A percentile compares a stretch with the other conserved stretches of the same genome.
Conservation (phyloP, 2,329 filamentous ascomycete genomes). For the Claviceps quebecensis region DNA sequence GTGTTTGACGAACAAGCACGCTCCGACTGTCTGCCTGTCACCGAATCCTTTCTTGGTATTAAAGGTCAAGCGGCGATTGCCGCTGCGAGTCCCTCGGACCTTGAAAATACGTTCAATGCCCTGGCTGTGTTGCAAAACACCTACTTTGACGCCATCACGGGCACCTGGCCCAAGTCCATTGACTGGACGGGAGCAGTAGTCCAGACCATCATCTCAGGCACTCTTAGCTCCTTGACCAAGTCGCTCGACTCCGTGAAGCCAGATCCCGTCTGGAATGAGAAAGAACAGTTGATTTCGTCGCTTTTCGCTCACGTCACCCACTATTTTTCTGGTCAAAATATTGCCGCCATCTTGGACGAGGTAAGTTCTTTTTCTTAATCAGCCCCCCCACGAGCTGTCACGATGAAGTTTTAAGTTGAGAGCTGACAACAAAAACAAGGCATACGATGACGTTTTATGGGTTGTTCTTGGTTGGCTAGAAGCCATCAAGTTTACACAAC, state of each 20-base stretch:
- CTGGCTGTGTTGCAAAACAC: constrained; percentile 61
- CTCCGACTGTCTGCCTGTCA: background rate
- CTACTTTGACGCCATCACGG: constrained; percentile 66
- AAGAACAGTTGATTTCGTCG: constrained; percentile 67
- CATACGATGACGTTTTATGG: constrained; percentile 92
- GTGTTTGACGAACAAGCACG: background rate
- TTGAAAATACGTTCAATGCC: constrained; percentile 44
- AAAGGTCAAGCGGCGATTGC: background rate
- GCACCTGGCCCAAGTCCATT: constrained; percentile 73
- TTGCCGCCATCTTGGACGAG: constrained; percentile 53
- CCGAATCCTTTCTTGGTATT: background rate
- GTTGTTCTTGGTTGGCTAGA: constrained; percentile 87
- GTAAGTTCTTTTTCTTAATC: constrained; percentile 12
- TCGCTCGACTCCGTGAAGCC: constrained; percentile 30
- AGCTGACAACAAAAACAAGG: constrained; percentile 28
- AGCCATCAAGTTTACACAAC: constrained; percentile 57
- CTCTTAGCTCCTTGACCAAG: constrained; percentile 55
- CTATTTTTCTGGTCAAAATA: constrained; percentile 80
- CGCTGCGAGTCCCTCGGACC: constrained; percentile 11
- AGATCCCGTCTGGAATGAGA: constrained; percentile 30
- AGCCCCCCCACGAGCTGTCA: background rate
- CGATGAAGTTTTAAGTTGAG: background rate
- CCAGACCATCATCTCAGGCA: constrained; percentile 63
- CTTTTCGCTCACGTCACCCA: constrained; percentile 66
- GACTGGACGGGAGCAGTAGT: constrained; percentile 89